A percentile compares a stretch with the other conserved stretches of the same genome.
phyloP scores from a whole-genome alignment of 306 rosid species.

The Prunus fruticosa region DNA sequence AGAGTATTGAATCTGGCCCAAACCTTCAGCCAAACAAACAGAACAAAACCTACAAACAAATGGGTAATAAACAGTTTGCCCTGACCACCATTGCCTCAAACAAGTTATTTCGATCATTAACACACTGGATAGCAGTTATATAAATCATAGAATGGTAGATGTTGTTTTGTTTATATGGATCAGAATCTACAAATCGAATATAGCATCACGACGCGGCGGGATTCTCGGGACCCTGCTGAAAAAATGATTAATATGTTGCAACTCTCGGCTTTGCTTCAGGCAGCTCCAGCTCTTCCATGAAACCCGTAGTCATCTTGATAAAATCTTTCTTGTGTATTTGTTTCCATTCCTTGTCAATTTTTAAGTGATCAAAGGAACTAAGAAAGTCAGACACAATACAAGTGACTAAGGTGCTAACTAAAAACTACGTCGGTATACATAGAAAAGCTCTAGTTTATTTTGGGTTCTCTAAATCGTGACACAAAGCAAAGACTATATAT shows the following conservation, averaged over 20 bases:
- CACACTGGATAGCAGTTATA: too few relatives aligned
- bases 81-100: neutral
- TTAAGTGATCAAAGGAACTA: neutral
- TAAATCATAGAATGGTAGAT: neutral
- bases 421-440: neutral
- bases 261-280: slow-evolving; percentile 81
- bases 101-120: neutral
- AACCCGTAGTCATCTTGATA: slow-evolving; percentile 59
- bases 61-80: neutral
- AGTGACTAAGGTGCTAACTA: neutral
- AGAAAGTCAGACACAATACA: slow-evolving; percentile 7
- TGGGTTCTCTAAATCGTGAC: too few relatives aligned
- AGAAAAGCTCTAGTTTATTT: too few relatives aligned
- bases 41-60: neutral
- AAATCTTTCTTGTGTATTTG: slow-evolving; percentile 57
- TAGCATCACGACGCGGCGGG: slow-evolving; percentile 27
- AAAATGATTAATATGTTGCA: slow-evolving; percentile 63
- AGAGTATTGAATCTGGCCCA: neutral
- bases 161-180: neutral
- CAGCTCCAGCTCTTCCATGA: slow-evolving; percentile 56
- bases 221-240: slow-evolving; percentile 39
- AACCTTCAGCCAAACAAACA: neutral
- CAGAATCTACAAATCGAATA: slow-evolving; percentile 14
- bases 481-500: too few relatives aligned
- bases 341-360: slow-evolving; percentile 67